Conservation (phyloP, 1,139 yeast genomes). For the Magnusiomyces ingens region DNA sequence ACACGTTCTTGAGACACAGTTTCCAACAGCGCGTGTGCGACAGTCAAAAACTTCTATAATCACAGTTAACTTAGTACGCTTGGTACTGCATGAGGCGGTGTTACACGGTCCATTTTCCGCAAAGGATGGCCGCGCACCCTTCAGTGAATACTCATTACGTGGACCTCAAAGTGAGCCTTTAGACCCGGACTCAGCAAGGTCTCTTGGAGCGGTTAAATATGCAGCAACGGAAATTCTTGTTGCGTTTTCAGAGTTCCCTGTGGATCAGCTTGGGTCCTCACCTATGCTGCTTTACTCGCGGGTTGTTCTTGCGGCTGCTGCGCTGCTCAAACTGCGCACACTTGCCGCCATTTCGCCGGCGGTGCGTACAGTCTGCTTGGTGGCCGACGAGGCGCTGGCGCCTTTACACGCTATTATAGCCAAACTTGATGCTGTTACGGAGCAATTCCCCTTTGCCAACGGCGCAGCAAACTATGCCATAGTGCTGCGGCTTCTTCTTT, state of each 20-base stretch:
- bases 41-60: conserved; percentile 6
- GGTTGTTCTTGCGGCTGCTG: conserved; percentile 61
- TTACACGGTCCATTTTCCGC: conserved; percentile 31
- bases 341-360: conserved; percentile 50
- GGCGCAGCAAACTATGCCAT: conserved; percentile 23
- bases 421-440: conserved; percentile 22
- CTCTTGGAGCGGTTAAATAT: conserved; percentile 16
- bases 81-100: conserved; percentile 50
- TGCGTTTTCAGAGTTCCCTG: conserved; percentile 15
- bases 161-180: conserved; percentile 15
- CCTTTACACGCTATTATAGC: conserved; percentile 23
- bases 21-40: not conserved
- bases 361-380: conserved; percentile 32
- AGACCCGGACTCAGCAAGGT: not conserved
- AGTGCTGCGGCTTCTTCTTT: conserved; percentile 26
- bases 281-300: conserved; percentile 63
- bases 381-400: conserved; percentile 37
- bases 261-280: conserved; percentile 39
- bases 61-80: conserved; percentile 24
- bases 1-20: conserved; percentile 14
- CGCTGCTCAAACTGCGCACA: conserved; percentile 53
- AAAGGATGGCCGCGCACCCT: conserved; percentile 32
- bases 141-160: conserved; percentile 32
- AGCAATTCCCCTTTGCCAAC: conserved; percentile 24
- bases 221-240: conserved; percentile 22